These are phyloP conservation scores for Metarhizium album DNA, from an alignment of 2,329 filamentous ascomycete species.

Conservation along the genomic window DNA sequence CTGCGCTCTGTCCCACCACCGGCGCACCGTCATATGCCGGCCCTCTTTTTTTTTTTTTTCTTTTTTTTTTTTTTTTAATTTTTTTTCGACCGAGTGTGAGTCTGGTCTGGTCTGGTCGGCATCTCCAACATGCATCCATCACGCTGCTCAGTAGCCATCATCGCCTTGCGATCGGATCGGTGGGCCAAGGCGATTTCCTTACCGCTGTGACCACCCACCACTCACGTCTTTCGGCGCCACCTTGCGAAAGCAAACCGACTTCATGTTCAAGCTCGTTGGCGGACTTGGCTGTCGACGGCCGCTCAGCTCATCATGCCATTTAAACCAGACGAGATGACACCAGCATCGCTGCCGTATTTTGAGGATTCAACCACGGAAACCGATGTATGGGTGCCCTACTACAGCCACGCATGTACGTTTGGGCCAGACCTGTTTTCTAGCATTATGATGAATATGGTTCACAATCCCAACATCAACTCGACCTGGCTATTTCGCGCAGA, in stretches of 20 bases:
- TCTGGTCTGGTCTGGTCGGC: too few relatives aligned
- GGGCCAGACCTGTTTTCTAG: constrained; percentile 49
- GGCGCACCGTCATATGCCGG: too few relatives aligned
- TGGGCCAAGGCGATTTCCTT: too few relatives aligned
- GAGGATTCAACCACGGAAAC: constrained; percentile 12
- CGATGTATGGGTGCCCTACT: constrained; percentile 41
- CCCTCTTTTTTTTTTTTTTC: too few relatives aligned
- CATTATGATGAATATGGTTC: constrained; percentile 64
- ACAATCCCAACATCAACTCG: constrained; percentile 72
- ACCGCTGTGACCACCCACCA: too few relatives aligned
- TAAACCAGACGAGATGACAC: constrained; percentile 18
- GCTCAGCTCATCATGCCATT: constrained; percentile 12
- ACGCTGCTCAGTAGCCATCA: too few relatives aligned
- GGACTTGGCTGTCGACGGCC: background rate
- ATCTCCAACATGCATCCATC: too few relatives aligned
- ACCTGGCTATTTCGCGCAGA: constrained; percentile 71
- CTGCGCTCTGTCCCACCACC: too few relatives aligned
- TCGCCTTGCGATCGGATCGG: too few relatives aligned
- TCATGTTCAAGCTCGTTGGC: background rate
- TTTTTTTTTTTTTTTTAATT: too few relatives aligned
- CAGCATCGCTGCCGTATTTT: constrained; percentile 17
- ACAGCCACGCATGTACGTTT: constrained; percentile 50
- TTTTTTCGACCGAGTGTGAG: too few relatives aligned
- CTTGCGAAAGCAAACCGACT: background rate
- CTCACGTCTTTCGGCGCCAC: too few relatives aligned